A percentile compares a stretch with the other conserved stretches of the same genome.
Evolutionary conservation across 331 rosid species (phyloP).

Genomic region (Cucumis variabilis): DNA sequence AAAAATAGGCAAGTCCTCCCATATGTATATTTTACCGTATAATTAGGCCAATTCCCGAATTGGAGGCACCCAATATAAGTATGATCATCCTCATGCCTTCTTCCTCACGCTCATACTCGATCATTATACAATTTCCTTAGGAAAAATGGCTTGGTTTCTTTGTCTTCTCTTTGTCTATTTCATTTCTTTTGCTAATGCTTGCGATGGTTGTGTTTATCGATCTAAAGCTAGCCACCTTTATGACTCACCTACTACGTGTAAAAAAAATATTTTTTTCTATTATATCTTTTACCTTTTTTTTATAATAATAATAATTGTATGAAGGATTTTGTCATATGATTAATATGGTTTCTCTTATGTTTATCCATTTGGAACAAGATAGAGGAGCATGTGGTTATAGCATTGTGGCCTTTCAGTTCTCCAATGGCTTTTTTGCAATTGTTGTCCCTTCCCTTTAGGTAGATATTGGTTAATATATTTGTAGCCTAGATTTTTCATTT

Average conservation of each 20-base stretch:
- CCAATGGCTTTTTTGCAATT: conserved; percentile 67
- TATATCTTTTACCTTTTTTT: too few species aligned
- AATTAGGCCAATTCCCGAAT: too few species aligned
- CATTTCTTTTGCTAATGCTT: conserved; percentile 62
- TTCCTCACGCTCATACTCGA: too few species aligned
- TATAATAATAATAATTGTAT: too few species aligned
- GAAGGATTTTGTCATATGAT: not conserved
- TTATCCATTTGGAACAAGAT: conserved; percentile 38
- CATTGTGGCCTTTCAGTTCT: conserved; percentile 57
- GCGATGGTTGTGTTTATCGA: conserved; percentile 76
- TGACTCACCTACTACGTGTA: not conserved
- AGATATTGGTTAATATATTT: too few species aligned
- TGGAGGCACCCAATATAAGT: too few species aligned
- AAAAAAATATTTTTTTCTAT: too few species aligned
- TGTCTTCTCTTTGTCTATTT: conserved; percentile 46
- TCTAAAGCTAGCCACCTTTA: conserved; percentile 48
- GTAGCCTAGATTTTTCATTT: too few species aligned
- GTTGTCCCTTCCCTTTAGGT: conserved; percentile 68
- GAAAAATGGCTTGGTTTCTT: conserved; percentile 55
- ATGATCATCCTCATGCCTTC: too few species aligned
- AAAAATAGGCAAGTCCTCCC: not conserved
- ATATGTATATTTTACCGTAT: too few species aligned
- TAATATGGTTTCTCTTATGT: not conserved
- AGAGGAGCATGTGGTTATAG: conserved; percentile 93
- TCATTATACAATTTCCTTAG: too few species aligned